Evolutionary conservation across 2,329 filamentous ascomycete species (phyloP).

Genomic region (Cordyceps fumosorosea): DNA sequence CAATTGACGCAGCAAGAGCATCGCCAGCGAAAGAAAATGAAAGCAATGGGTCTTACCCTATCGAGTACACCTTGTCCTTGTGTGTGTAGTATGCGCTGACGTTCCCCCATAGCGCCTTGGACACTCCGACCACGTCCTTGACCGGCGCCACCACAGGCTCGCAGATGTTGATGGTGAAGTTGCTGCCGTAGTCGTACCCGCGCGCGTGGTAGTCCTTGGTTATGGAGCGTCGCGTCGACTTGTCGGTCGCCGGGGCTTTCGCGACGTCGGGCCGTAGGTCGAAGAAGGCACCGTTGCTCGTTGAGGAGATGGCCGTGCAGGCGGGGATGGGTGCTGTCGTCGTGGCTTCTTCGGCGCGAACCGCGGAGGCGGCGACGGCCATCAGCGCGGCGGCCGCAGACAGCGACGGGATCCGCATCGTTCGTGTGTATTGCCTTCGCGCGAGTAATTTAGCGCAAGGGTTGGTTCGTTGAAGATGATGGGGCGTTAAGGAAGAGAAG

Average conservation of each 20-base stretch:
- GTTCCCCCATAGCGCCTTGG: conserved; percentile 58
- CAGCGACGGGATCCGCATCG: conserved; percentile 22
- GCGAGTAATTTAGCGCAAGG: no score
- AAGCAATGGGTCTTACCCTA: conserved; percentile 51
- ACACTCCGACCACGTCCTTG: conserved; percentile 56
- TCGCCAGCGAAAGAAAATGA: not conserved
- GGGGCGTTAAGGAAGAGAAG: not conserved
- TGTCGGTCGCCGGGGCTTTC: conserved; percentile 32
- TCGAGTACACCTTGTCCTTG: conserved; percentile 61
- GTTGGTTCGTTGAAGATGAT: not conserved
- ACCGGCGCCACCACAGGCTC: conserved; percentile 64
- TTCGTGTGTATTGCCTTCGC: not conserved
- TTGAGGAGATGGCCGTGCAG: conserved; percentile 51
- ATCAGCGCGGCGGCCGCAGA: conserved; percentile 23
- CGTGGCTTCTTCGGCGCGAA: conserved; percentile 30
- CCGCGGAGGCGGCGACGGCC: conserved; percentile 28
- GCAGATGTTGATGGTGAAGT: conserved; percentile 82
- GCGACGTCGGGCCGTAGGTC: conserved; percentile 52
- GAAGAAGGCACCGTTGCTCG: conserved; percentile 51
- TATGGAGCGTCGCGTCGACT: conserved; percentile 32
- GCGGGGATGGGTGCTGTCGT: conserved; percentile 38
- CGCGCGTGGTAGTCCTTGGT: conserved; percentile 54
- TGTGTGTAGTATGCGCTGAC: conserved; percentile 71
- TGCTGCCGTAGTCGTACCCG: conserved; percentile 71
- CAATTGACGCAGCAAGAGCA: not conserved